Percentiles rank a stretch among this genome's conserved stretches.
phyloP scores from a whole-genome alignment of 1,139 yeast species.

The Lodderomyces orthopsilosis region DNA sequence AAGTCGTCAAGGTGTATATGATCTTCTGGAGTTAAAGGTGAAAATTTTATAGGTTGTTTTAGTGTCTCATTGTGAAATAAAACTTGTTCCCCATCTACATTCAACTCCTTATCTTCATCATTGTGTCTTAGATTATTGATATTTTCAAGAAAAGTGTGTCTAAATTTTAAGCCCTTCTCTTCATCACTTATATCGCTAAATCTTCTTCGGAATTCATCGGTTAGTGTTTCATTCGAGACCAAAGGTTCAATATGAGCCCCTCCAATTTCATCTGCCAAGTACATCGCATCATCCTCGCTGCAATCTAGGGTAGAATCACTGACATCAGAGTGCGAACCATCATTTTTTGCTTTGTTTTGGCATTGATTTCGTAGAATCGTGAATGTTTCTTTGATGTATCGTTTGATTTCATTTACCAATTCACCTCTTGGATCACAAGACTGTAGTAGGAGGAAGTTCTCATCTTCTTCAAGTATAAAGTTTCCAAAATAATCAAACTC shows the following conservation, averaged over 20 bases:
- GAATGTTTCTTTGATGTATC: conserved; percentile 16
- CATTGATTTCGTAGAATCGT: not conserved
- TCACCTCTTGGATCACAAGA: conserved; percentile 17
- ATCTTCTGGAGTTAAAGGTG: conserved; percentile 4
- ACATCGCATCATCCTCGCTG: conserved; percentile 12
- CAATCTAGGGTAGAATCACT: conserved; percentile 16
- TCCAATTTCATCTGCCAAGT: conserved; percentile 6
- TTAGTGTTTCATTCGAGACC: conserved; percentile 14
- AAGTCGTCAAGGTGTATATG: conserved; percentile 11
- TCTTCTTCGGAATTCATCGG: conserved; percentile 11
- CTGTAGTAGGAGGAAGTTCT: conserved; percentile 25
- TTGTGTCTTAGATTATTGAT: conserved; percentile 36
- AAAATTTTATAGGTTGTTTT: not conserved
- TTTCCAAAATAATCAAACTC: conserved; percentile 22
- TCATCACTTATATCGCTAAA: conserved; percentile 11
- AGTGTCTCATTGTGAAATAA: not conserved
- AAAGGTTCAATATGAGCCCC: conserved; percentile 11
- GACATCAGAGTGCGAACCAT: conserved; percentile 1
- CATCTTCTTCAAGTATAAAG: conserved; percentile 22
- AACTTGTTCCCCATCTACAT: conserved; percentile 2
- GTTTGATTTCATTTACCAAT: conserved; percentile 27
- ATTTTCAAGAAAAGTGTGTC: conserved; percentile 16
- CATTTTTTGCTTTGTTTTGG: not conserved
- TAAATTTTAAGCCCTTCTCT: conserved; percentile 7
- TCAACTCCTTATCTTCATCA: conserved; percentile 17